Percentiles rank a stretch among this genome's conserved stretches.
These are phyloP conservation scores for Cladosporium sphaerospermum DNA, from an alignment of 2,329 filamentous ascomycete genomes.

Conservation along the genomic window DNA sequence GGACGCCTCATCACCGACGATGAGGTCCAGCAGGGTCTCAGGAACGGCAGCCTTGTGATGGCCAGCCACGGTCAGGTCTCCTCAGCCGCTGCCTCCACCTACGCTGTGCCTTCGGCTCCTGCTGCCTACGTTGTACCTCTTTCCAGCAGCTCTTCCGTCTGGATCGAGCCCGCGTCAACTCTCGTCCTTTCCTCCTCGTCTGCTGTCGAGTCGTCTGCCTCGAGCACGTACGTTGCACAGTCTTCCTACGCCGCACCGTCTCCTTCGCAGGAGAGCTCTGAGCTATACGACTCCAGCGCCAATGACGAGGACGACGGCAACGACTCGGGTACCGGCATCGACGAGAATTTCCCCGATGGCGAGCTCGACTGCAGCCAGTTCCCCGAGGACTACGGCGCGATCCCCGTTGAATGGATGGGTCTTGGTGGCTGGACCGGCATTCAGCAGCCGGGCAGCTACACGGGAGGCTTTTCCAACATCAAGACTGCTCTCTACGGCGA, in stretches of 20 bases:
- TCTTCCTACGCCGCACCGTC: slow-evolving; percentile 15
- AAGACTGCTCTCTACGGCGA: slow-evolving; percentile 59
- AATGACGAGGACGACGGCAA: slow-evolving; percentile 15
- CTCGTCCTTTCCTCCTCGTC: slow-evolving; percentile 15
- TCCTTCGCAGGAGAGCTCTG: slow-evolving; percentile 26
- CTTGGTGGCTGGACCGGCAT: slow-evolving; percentile 74
- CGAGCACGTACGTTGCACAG: slow-evolving; percentile 19
- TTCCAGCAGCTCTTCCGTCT: slow-evolving; percentile 5
- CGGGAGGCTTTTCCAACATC: slow-evolving; percentile 47
- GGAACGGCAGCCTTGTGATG: slow-evolving; percentile 60
- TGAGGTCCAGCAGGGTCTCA: slow-evolving; percentile 66
- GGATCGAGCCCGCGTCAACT: slow-evolving; percentile 20
- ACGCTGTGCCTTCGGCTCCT: slow-evolving; percentile 33
- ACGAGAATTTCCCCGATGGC: slow-evolving; percentile 68
- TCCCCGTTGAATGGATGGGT: slow-evolving; percentile 62
- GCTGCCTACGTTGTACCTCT: slow-evolving; percentile 20
- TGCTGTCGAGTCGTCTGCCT: slow-evolving; percentile 24
- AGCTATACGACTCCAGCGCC: slow-evolving; percentile 12
- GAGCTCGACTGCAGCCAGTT: slow-evolving; percentile 65
- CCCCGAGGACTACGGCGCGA: slow-evolving; percentile 75
- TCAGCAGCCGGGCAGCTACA: slow-evolving; percentile 43
- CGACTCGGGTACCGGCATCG: slow-evolving; percentile 47
- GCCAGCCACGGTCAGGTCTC: slow-evolving; percentile 45
- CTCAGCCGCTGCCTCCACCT: slow-evolving; percentile 21
- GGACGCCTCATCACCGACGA: slow-evolving; percentile 54